Base-by-base conservation (phyloP, 73 alveolate genomes). In the Uronychia setigera region DNA sequence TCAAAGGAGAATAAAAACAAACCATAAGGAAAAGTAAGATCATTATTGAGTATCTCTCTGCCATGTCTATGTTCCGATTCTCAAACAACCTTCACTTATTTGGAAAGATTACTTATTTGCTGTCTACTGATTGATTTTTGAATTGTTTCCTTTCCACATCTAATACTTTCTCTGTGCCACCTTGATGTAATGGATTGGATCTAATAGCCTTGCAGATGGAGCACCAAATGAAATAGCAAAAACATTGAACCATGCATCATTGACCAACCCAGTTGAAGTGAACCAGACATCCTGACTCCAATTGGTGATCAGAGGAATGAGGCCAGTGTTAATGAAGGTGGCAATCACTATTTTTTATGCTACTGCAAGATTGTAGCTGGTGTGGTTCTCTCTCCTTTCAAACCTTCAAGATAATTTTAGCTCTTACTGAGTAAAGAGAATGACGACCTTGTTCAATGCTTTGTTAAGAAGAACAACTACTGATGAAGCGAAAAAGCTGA, bases 311-410 rank as follows among this genome's bases (percentile, higher is more conserved):
- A 92, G 67, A 29, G 95, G 92, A 26, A 94, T 87, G 9, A 94
- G 35, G 26, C 95, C 92, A 29, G 98, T 92, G 82, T 94, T 94
- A 13, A 91, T 78, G 78, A 94, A 94, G 58, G 86, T 76, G 19
- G 96, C 96, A 29, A 92, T 33, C 5, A 92, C 74, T 46, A 93
- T 60, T 77, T 94, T 94, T 34, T 80, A 60, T 0, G 98, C 95
- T 33, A 92, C 92, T 35, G 95, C 87, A 34, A 94, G 82, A 46
- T 92, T 88, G 60, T 80, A 88, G 31, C 82, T 91, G 29, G 98
- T 94, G 74, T 82, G 59, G 31, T 96, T 94, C 35, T 93, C 92
- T 74, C 78, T 92, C 76, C 59, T 59, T 81, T 94, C 96, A 60
- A 57, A 28, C 32, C 46, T 60, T 0, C 95, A 74, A 31, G 92